Conservation (phyloP, 805 yeast species). For the Wickerhamomyces kurtzmanii region DNA sequence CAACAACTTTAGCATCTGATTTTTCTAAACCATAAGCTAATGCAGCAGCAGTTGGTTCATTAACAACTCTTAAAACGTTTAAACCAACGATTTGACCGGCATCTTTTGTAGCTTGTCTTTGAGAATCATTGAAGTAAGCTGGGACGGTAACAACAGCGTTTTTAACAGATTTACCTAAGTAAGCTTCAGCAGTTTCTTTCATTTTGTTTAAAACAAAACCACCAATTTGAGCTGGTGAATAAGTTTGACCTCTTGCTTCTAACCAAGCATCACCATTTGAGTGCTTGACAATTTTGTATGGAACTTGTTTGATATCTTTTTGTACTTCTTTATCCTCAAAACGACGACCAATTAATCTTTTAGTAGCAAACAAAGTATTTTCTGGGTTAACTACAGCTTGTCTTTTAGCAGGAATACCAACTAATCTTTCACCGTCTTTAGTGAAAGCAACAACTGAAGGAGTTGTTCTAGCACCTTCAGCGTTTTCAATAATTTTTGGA, state of each 20-base stretch:
- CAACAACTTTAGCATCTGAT: constrained; percentile 28
- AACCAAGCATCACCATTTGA: constrained; percentile 65
- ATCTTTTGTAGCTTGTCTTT: constrained; percentile 71
- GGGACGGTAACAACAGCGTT: constrained; percentile 80
- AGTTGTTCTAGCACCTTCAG: constrained; percentile 72
- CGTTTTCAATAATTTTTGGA: constrained; percentile 63
- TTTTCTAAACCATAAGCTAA: constrained; percentile 68
- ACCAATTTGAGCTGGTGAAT: constrained; percentile 67
- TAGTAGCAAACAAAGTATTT: constrained; percentile 75
- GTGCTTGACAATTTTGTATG: constrained; percentile 52
- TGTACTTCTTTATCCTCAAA: constrained; percentile 63
- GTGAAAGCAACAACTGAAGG: constrained; percentile 71
- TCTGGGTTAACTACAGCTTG: constrained; percentile 70
- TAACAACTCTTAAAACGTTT: constrained; percentile 62
- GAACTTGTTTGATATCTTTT: constrained; percentile 50
- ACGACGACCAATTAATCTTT: constrained; percentile 69
- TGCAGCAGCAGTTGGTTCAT: constrained; percentile 84
- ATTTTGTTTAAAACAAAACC: constrained; percentile 54
- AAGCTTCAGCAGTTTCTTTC: constrained; percentile 50
- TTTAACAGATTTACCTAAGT: constrained; percentile 34
- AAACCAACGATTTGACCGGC: constrained; percentile 68
- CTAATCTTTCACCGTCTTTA: constrained; percentile 32
- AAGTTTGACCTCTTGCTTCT: constrained; percentile 26
- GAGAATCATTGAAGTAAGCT: constrained; percentile 74
- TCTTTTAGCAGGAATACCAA: constrained; percentile 69